Percentiles rank a stretch among this genome's conserved stretches.
These are phyloP conservation scores for Terfezia claveryi DNA, from an alignment of 495 filamentous ascomycete genomes.

Conservation along the genomic window DNA sequence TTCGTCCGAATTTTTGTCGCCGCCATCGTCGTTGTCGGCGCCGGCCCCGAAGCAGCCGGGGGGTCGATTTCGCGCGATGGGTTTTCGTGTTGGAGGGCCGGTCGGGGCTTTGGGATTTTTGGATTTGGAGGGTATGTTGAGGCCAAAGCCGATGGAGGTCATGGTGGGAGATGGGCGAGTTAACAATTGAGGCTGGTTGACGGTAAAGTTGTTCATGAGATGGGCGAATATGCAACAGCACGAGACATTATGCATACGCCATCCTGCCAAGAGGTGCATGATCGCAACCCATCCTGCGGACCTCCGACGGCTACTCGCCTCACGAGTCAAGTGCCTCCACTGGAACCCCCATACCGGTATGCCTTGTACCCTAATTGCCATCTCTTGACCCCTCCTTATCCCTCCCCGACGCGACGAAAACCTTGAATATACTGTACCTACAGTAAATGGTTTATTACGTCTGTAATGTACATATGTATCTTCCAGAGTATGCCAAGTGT, in stretches of 20 bases:
- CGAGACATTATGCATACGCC: no score
- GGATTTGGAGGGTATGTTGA: constrained; percentile 7
- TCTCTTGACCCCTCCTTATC: not conserved
- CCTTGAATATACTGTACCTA: no score
- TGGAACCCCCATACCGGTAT: no score
- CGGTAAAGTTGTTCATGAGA: not conserved
- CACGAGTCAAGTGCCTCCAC: not conserved
- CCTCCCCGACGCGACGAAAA: no score
- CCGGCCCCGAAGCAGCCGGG: constrained; percentile 6
- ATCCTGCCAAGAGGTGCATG: no score
- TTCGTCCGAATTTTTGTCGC: not conserved
- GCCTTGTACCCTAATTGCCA: not conserved
- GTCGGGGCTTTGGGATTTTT: constrained; percentile 5
- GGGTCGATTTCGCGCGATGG: not conserved
- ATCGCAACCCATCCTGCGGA: not conserved
- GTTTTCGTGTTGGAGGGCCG: constrained; percentile 13
- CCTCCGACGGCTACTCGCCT: not conserved
- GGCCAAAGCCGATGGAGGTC: constrained; percentile 8
- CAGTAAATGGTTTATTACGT: no score
- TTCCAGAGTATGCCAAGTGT: no score
- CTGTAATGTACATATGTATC: no score
- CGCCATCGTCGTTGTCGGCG: constrained; percentile 5
- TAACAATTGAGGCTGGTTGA: not conserved
- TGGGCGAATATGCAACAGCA: no score
- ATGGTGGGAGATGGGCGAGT: not conserved